Evolutionary conservation across 306 rosid genomes (phyloP).

Genomic region (Ceratonia siliqua): DNA sequence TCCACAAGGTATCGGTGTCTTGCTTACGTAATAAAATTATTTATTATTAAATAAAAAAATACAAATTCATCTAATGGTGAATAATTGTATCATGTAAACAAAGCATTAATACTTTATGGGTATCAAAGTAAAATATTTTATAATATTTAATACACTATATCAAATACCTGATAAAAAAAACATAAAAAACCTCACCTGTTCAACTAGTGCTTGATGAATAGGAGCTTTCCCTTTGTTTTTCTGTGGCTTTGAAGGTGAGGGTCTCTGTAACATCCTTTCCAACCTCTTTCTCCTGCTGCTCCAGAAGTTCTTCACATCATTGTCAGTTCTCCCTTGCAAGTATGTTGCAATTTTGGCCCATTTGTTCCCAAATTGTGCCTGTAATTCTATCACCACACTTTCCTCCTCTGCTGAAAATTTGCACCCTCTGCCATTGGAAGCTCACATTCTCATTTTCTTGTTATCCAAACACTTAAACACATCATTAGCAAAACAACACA

Average conservation of each 20-base stretch:
- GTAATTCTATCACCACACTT: constrained; percentile 61
- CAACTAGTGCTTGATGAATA: constrained; percentile 26
- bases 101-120: too few species aligned
- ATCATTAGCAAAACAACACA: background rate
- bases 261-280: constrained; percentile 42
- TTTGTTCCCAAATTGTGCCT: constrained; percentile 63
- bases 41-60: too few species aligned
- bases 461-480: background rate
- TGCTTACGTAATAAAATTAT: too few species aligned
- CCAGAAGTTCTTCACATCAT: constrained; percentile 76
- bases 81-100: too few species aligned
- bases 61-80: too few species aligned
- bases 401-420: constrained; percentile 67
- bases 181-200: constrained; percentile 29
- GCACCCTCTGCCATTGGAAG: constrained; percentile 47
- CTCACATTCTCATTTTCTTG: background rate
- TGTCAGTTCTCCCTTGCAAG: constrained; percentile 63
- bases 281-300: constrained; percentile 56
- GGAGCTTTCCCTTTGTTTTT: constrained; percentile 41
- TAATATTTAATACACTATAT: background rate
- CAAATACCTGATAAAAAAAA: background rate
- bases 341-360: constrained; percentile 67
- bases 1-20: too few species aligned
- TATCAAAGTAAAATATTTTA: too few species aligned
- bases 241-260: constrained; percentile 39